Evolutionary conservation across 768 basidiomycete species (phyloP).

Genomic region (Amylocystis lapponica): DNA sequence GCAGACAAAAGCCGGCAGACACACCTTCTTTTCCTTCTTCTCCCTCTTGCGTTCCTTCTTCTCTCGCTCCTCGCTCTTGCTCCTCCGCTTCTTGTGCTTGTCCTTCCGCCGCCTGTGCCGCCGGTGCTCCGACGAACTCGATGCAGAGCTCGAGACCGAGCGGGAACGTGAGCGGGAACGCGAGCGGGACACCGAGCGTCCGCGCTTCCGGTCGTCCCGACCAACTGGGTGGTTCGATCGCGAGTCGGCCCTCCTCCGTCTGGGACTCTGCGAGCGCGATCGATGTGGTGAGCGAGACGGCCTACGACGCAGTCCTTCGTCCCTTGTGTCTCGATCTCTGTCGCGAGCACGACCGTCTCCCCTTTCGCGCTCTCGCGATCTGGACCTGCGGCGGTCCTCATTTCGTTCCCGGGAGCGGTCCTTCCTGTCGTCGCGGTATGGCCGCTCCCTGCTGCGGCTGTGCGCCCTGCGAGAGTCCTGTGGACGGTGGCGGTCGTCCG

Average conservation of each 20-base stretch:
- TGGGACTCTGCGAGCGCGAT: slow-evolving; percentile 6
- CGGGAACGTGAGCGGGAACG: slow-evolving; percentile 32
- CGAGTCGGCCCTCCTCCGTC: not conserved
- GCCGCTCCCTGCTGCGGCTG: not conserved
- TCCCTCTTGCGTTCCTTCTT: slow-evolving; percentile 53
- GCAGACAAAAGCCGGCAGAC: slow-evolving; percentile 7
- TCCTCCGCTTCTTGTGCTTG: slow-evolving; percentile 37
- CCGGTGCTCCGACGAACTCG: slow-evolving; percentile 19
- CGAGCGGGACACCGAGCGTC: slow-evolving; percentile 22
- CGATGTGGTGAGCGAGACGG: slow-evolving; percentile 1
- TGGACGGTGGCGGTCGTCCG: too few relatives aligned
- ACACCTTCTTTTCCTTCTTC: slow-evolving; percentile 67
- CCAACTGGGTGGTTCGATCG: slow-evolving; percentile 9
- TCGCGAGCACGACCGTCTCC: not conserved
- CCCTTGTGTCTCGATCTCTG: not conserved
- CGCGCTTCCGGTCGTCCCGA: slow-evolving; percentile 5
- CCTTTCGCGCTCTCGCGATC: not conserved
- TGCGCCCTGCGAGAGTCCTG: too few relatives aligned
- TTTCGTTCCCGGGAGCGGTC: not conserved
- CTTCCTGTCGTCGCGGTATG: not conserved
- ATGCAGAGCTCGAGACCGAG: slow-evolving; percentile 33
- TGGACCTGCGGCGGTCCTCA: not conserved
- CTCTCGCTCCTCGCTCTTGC: slow-evolving; percentile 36
- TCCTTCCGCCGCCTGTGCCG: slow-evolving; percentile 38
- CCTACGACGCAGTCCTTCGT: not conserved